A percentile compares a stretch with the other conserved stretches of the same genome.
Evolutionary conservation across 768 basidiomycete genomes (phyloP).

Genomic region (Tylopilus rubrobrunneus): DNA sequence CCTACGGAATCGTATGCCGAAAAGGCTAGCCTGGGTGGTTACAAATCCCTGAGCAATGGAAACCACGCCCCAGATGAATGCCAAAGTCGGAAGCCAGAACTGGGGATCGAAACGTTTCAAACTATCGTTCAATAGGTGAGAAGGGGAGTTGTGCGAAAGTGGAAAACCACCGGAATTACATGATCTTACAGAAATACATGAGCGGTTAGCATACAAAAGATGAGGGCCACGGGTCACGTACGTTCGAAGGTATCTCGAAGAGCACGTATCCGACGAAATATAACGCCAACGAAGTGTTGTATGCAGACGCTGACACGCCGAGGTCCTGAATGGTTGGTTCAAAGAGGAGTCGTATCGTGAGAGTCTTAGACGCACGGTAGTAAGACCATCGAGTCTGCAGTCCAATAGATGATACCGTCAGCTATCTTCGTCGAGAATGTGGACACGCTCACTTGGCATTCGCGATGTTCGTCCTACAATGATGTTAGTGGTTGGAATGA

Average conservation of each 20-base stretch:
- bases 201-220: neutral
- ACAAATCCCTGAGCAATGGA: slow-evolving; percentile 55
- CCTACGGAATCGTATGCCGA: slow-evolving; percentile 52
- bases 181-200: slow-evolving; percentile 13
- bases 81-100: slow-evolving; percentile 58
- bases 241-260: slow-evolving; percentile 61
- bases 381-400: slow-evolving; percentile 49
- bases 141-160: neutral
- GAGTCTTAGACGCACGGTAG: slow-evolving; percentile 37
- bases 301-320: slow-evolving; percentile 44
- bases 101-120: slow-evolving; percentile 59
- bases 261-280: slow-evolving; percentile 59
- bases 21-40: slow-evolving; percentile 48
- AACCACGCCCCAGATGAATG: slow-evolving; percentile 54
- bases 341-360: no score
- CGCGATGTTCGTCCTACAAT: slow-evolving; percentile 33
- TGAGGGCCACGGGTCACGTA: slow-evolving; percentile 19
- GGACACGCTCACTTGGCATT: slow-evolving; percentile 32
- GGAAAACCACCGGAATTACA: slow-evolving; percentile 20
- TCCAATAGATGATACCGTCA: slow-evolving; percentile 1
- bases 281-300: slow-evolving; percentile 55
- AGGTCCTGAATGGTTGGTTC: slow-evolving; percentile 42
- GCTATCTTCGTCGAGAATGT: neutral
- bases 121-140: slow-evolving; percentile 26
- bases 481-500: neutral